These are phyloP conservation scores for Phaeophleospora eucalypticola DNA, from an alignment of 2,329 filamentous ascomycete species.

Conservation along the genomic window DNA sequence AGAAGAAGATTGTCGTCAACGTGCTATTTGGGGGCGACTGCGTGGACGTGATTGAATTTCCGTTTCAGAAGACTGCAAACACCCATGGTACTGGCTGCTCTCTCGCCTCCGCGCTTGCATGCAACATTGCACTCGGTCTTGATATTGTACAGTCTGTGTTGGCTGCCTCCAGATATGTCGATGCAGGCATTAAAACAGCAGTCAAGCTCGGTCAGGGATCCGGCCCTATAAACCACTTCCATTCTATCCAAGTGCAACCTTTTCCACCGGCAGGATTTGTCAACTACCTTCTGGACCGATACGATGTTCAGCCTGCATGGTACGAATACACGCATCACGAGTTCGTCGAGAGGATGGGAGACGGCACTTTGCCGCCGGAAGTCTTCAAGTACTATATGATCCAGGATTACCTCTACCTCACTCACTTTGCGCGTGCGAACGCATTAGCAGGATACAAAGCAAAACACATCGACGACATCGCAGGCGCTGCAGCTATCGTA, in stretches of 20 bases:
- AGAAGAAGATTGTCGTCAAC: constrained; percentile 68
- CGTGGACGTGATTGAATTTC: constrained; percentile 62
- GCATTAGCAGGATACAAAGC: constrained; percentile 82
- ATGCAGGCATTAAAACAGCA: constrained; percentile 65
- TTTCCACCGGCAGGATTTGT: constrained; percentile 74
- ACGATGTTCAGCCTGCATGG: constrained; percentile 73
- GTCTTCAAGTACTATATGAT: constrained; percentile 86
- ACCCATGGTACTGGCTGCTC: constrained; percentile 96
- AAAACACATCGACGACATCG: constrained; percentile 67
- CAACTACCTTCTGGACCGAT: constrained; percentile 72
- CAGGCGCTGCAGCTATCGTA: constrained; percentile 66
- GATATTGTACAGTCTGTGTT: constrained; percentile 58
- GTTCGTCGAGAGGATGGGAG: constrained; percentile 73
- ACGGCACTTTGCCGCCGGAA: constrained; percentile 67
- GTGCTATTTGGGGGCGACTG: constrained; percentile 63
- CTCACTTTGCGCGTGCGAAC: constrained; percentile 84
- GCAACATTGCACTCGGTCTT: constrained; percentile 62
- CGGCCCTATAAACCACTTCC: constrained; percentile 75
- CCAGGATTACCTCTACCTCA: constrained; percentile 86
- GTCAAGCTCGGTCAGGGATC: constrained; percentile 61
- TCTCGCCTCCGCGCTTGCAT: constrained; percentile 77
- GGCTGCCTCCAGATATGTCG: constrained; percentile 66
- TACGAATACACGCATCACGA: constrained; percentile 71
- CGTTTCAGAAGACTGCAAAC: constrained; percentile 68
- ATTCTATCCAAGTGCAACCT: constrained; percentile 63